Evolutionary conservation across 2,329 filamentous ascomycete genomes (phyloP), one percentile per base, ranked within the genome.

Genomic region (Alternaria burnsii): DNA sequence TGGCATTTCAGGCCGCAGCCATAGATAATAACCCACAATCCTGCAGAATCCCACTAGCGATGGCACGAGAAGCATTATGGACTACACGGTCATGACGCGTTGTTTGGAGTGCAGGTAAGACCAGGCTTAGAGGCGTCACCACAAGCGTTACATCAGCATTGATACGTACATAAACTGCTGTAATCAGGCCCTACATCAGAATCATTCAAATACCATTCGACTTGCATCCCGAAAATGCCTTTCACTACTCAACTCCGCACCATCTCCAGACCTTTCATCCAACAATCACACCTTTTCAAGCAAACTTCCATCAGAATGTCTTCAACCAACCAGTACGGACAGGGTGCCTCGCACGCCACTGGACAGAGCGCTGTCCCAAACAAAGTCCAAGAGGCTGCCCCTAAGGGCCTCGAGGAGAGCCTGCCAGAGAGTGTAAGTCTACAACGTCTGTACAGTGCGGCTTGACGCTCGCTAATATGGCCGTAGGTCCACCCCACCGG

Each of bases 261-360:
- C 12, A 62, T 68, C 53, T 65, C 68, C 50, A 58, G 66, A 61
- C 63, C 65, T 30, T 60, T 66, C 24, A 52, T 67, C 47, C 62
- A 64, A 52, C 59, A 61, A 56, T 43, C 61, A 47, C 50, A 53
- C 52, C 48, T 64, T 40, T 55, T 68, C 44, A 63, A 63, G 40
- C 55, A 54, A 57, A 58, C 48, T 44, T 66, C 66, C 20, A 60
- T 66, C 57, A 69, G 68, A 67, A 71, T 71, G 69, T 66, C 69
- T 55, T 70, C 67, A 41, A 64, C 69, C 47, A 79, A 78, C 73
- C 66, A 78, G 38, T 61, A 70, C 38, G 79, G 79, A 54, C 80
- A 81, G 66, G 80, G 79, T 61, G 71, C 75, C 34, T 81, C 80
- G 50, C 80, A 82, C 73, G 79, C 80, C 52, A 70, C 58, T 10